Conservation (phyloP, 305 asterid species). For the Petunia hybrid region DNA sequence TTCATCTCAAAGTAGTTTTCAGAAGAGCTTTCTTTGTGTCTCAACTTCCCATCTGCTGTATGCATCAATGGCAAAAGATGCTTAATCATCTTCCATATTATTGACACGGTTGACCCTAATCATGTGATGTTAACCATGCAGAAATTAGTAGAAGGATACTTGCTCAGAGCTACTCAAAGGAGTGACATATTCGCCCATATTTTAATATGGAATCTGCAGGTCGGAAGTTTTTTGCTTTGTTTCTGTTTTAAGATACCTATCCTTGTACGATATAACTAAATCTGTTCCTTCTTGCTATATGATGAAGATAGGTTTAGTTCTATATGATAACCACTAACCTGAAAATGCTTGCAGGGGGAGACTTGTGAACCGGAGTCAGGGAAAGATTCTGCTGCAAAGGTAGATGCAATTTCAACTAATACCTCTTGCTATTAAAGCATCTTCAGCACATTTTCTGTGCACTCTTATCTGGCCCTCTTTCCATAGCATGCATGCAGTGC, state of each 20-base stretch:
- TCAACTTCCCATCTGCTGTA: constrained; percentile 4
- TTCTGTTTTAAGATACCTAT: constrained; percentile 27
- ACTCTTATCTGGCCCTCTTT: constrained; percentile 26
- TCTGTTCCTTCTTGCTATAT: constrained; percentile 26
- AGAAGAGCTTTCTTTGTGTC: neutral
- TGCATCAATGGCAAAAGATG: neutral
- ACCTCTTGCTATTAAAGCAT: constrained; percentile 18
- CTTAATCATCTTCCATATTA: constrained; percentile 34
- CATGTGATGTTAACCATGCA: constrained; percentile 51
- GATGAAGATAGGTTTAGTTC: constrained; percentile 41
- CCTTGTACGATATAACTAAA: constrained; percentile 15
- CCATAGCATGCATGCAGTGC: constrained; percentile 6
- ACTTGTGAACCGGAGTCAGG: constrained; percentile 68
- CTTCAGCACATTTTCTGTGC: constrained; percentile 5
- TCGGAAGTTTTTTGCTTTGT: constrained; percentile 36
- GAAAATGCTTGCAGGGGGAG: constrained; percentile 73
- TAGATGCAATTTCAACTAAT: constrained; percentile 37
- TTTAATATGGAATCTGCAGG: constrained; percentile 99
- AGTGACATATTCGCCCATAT: constrained; percentile 97
- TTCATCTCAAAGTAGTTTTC: neutral
- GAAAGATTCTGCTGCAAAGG: constrained; percentile 78
- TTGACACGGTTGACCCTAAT: constrained; percentile 27
- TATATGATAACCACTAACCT: constrained; percentile 39
- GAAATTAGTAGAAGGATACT: constrained; percentile 95
- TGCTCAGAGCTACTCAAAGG: constrained; percentile 98